Percentiles rank a stretch among this genome's conserved stretches.
Evolutionary conservation across 2,329 filamentous ascomycete species (phyloP).

Genomic region (Ceratocystiopsis sp.): DNA sequence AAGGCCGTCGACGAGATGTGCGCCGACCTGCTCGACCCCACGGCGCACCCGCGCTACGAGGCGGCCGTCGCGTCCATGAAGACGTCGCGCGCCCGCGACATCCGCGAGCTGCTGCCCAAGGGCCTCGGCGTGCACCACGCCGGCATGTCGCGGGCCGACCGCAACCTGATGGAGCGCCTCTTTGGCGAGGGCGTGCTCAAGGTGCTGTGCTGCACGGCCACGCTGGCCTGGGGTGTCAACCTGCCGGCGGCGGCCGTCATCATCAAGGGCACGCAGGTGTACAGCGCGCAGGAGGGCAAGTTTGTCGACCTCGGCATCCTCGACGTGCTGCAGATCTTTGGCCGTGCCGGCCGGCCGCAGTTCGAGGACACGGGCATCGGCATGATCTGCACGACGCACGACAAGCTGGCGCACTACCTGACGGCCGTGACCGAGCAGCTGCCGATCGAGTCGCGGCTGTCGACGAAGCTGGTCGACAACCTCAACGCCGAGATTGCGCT

Average conservation of each 20-base stretch:
- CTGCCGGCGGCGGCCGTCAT: slow-evolving; percentile 90
- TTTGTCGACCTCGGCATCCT: slow-evolving; percentile 93
- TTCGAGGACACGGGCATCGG: slow-evolving; percentile 96
- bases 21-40: slow-evolving; percentile 68
- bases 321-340: slow-evolving; percentile 95
- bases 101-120: slow-evolving; percentile 77
- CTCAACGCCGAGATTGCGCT: slow-evolving; percentile 87
- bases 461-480: slow-evolving; percentile 85
- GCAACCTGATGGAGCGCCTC: slow-evolving; percentile 87
- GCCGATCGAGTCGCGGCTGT: slow-evolving; percentile 95
- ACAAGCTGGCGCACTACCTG: slow-evolving; percentile 81
- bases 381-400: slow-evolving; percentile 94
- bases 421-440: slow-evolving; percentile 88
- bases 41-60: slow-evolving; percentile 61
- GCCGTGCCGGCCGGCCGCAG: slow-evolving; percentile 91
- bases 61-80: slow-evolving; percentile 72
- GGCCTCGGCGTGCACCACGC: slow-evolving; percentile 93
- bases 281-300: slow-evolving; percentile 90
- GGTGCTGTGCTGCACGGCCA: slow-evolving; percentile 95
- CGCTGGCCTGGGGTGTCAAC: slow-evolving; percentile 96
- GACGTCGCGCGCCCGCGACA: slow-evolving; percentile 65
- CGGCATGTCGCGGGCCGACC: slow-evolving; percentile 84
- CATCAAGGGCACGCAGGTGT: slow-evolving; percentile 95
- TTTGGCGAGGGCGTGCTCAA: slow-evolving; percentile 88
- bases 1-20: slow-evolving; percentile 71